Evolutionary conservation across 805 yeast genomes (phyloP).

Genomic region (Metschnikowia santaceciliae): DNA sequence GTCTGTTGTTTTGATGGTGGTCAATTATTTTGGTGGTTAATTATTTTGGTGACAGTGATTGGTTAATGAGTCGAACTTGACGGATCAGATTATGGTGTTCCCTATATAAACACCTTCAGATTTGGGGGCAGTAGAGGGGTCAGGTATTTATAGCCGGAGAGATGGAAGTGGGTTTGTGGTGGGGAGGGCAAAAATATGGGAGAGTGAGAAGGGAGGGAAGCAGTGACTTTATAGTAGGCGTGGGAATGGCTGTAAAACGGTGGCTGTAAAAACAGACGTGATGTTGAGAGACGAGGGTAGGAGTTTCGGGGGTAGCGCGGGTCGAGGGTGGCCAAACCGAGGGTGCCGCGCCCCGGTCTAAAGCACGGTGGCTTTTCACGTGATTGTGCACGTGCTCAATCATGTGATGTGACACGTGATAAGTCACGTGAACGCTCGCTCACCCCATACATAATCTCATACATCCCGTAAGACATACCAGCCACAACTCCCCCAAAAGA

Average conservation of each 20-base stretch:
- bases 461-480: too few species aligned
- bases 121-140: too few species aligned
- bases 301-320: conserved; percentile 7
- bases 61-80: too few species aligned
- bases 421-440: not conserved
- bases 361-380: not conserved
- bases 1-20: too few species aligned
- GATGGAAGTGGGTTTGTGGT: too few species aligned
- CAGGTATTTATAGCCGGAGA: too few species aligned
- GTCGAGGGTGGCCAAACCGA: conserved; percentile 1
- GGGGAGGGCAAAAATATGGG: not conserved
- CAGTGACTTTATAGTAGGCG: not conserved
- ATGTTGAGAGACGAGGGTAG: conserved; percentile 1
- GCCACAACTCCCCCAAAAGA: too few species aligned
- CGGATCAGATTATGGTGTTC: too few species aligned
- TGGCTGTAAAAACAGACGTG: conserved; percentile 3
- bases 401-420: not conserved
- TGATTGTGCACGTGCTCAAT: not conserved
- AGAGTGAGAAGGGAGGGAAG: not conserved
- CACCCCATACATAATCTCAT: too few species aligned
- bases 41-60: too few species aligned
- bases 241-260: not conserved
- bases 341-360: not conserved
- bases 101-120: too few species aligned
- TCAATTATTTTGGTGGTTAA: too few species aligned